A percentile compares a stretch with the other conserved stretches of the same genome.
Conservation (phyloP, 2,329 filamentous ascomycete species). For the Leptosphaerulina australis region DNA sequence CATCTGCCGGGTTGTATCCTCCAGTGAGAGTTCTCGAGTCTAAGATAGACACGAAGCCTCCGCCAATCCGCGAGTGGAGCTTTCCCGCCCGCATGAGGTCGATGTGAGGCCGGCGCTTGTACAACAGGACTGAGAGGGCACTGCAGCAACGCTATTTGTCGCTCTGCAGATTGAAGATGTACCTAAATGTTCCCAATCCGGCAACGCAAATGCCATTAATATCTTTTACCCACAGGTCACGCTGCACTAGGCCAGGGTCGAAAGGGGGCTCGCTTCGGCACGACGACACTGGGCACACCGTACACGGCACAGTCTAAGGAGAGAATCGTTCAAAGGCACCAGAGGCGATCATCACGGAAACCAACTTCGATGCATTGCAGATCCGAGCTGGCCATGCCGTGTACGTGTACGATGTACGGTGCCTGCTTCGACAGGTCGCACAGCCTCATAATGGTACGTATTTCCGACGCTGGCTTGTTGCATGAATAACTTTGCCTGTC, state of each 20-base stretch:
- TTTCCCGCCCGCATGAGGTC: slow-evolving; percentile 38
- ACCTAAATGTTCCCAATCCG: slow-evolving; percentile 36
- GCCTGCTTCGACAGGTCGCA: slow-evolving; percentile 22
- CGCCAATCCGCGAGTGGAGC: slow-evolving; percentile 40
- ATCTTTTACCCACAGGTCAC: slow-evolving; percentile 25
- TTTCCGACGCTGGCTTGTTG: slow-evolving; percentile 18
- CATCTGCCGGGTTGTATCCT: slow-evolving; percentile 33
- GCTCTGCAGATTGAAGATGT: slow-evolving; percentile 19
- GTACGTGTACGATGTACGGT: slow-evolving; percentile 22
- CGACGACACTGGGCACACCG: slow-evolving; percentile 20
- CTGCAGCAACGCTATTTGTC: slow-evolving; percentile 39
- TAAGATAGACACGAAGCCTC: slow-evolving; percentile 25
- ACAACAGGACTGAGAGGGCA: slow-evolving; percentile 37
- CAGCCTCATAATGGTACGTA: slow-evolving; percentile 25
- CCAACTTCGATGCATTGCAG: slow-evolving; percentile 31
- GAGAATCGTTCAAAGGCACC: slow-evolving; percentile 25
- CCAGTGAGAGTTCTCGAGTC: slow-evolving; percentile 38
- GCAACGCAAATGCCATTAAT: slow-evolving; percentile 43
- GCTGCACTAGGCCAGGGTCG: slow-evolving; percentile 9
- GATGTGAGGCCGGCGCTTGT: slow-evolving; percentile 43
- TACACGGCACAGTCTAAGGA: slow-evolving; percentile 16
- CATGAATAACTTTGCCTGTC: slow-evolving; percentile 19
- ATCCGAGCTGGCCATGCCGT: slow-evolving; percentile 35
- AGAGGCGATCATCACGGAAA: slow-evolving; percentile 36
- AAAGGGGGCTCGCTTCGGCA: slow-evolving; percentile 35